Conservation (phyloP, 164 flowering plant genomes). For the Taxillus chinensis region DNA sequence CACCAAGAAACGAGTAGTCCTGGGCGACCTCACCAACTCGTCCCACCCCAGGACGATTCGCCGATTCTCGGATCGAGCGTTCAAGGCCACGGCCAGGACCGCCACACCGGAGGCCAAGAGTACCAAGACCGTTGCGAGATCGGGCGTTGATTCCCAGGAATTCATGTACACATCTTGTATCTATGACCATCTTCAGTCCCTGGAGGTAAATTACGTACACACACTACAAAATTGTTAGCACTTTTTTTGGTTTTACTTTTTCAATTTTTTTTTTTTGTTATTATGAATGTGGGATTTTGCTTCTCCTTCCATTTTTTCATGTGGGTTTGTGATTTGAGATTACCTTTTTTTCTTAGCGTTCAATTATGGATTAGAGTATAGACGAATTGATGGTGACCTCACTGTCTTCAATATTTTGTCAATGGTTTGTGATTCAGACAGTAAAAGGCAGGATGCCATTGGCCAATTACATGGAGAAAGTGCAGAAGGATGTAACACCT, state of each 20-base stretch:
- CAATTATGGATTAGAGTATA: no score
- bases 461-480: constrained; percentile 18
- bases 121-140: constrained; percentile 3
- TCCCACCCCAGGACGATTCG: constrained; percentile 4
- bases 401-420: not conserved
- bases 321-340: no score
- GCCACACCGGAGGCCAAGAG: constrained; percentile 8
- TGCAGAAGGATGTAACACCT: constrained; percentile 19
- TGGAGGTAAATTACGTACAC: constrained; percentile 34
- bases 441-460: constrained; percentile 13
- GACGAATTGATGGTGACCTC: no score
- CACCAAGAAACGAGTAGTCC: constrained; percentile 32
- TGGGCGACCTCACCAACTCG: constrained; percentile 43
- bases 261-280: no score
- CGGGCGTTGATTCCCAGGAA: constrained; percentile 19
- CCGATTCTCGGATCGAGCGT: not conserved
- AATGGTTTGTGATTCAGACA: constrained; percentile 5
- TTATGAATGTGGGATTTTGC: no score
- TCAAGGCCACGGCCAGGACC: constrained; percentile 10
- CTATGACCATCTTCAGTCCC: constrained; percentile 32
- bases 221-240: no score
- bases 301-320: no score
- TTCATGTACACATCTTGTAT: constrained; percentile 27
- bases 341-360: no score
- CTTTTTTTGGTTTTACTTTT: no score